Base-by-base conservation (phyloP, 192 early-diverging fungal species). In the Backusella tuberculispora region DNA sequence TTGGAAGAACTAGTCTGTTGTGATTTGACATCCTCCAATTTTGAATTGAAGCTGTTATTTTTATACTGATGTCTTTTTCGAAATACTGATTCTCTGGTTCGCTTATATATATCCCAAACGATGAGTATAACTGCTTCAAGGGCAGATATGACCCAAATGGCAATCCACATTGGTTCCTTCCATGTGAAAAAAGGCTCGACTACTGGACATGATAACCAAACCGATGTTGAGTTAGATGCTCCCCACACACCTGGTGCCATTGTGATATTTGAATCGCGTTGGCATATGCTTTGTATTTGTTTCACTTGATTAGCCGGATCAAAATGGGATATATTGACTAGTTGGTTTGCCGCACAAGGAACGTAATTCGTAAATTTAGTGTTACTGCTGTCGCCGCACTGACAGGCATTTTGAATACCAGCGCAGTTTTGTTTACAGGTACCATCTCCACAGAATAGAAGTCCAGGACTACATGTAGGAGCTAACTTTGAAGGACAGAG, bases 81-180 rank as follows among this genome's bases (percentile, higher is more conserved):
- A n/a, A n/a, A n/a, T n/a, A n/a, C n/a, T n/a, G n/a, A n/a, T n/a
- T n/a, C n/a, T n/a, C n/a, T n/a, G n/a, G n/a, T 66, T 66, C 41
- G 50, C 21, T 89, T 89, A 78, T 88, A 89, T 8, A 83, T 10
- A 37, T 87, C 84, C 89, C 89, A 90, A 7, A 80, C 45, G 40
- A 78, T 44, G 50, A 87, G 74, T 7, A 87, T 69, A 17, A 76
- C 63, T 5, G 88, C 65, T 60, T 89, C 83, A 19, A 76, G 76
- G 5, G 76, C 81, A 88, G 89, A 71, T 88, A 90, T 48, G 67
- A 90, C 71, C 81, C 87, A 89, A 19, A 90, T 85, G 0, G 83
- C 78, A 34, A 88, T 63, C 82, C 85, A 90, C 70, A 85, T 87
- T 48, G 76, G 82, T 63, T 89, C 88, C 4, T 41, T 76, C 63